Evolutionary conservation across 257 asterid species (phyloP).

Genomic region (Solanum tacnaense): DNA sequence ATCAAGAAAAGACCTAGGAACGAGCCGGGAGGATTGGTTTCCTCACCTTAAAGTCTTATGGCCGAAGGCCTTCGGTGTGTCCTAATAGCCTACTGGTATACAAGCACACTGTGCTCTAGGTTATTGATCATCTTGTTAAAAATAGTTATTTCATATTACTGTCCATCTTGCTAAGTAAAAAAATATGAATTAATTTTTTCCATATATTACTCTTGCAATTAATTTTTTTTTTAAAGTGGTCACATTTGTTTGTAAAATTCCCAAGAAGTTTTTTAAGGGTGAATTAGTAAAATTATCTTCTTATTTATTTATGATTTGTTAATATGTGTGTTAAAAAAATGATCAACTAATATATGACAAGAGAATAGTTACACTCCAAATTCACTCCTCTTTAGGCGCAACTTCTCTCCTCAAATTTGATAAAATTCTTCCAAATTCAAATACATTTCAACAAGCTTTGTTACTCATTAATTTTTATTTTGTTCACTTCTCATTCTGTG

Average conservation of each 20-base stretch:
- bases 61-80: not conserved
- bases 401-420: not conserved
- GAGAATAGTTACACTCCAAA: not conserved
- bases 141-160: not conserved
- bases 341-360: not conserved
- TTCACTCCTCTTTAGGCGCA: not conserved
- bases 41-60: not conserved
- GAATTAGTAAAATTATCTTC: not conserved
- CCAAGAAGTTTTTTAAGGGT: not conserved
- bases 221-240: not conserved
- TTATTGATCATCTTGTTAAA: no score
- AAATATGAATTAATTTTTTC: no score
- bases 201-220: not conserved
- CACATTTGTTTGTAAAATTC: not conserved
- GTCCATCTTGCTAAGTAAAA: not conserved
- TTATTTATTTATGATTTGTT: no score
- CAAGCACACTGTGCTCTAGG: not conserved
- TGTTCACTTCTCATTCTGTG: not conserved
- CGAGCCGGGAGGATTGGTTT: not conserved
- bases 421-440: not conserved
- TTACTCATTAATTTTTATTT: not conserved
- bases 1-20: not conserved
- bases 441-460: not conserved
- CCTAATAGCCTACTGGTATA: not conserved
- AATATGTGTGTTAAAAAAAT: not conserved